Base-by-base conservation (phyloP, 345 rosid species). In the Moringa oleifera region DNA sequence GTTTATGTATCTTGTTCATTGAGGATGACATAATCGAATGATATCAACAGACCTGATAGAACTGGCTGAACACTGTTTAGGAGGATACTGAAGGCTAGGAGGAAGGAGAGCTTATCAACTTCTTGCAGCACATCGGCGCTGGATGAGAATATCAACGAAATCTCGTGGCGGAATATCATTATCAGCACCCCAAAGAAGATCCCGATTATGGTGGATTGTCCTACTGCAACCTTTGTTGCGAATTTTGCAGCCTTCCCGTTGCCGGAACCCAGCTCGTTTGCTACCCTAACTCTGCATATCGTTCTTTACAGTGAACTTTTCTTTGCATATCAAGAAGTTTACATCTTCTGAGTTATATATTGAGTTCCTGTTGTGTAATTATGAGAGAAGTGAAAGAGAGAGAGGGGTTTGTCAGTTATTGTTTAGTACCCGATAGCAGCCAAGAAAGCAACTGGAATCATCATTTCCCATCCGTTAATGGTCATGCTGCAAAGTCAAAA, bases 11-110 rank as follows among this genome's bases (percentile, higher is more conserved):
- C n/a, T n/a, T n/a, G n/a, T n/a, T n/a, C n/a, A n/a, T n/a, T n/a
- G n/a, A 4, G 13, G 12, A 41, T 1, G 24, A 23, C 12, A 41
- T 9, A 7, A 6, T 4, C 18, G 37, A n/a, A 11, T 13, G 37
- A 12, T 17, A 4, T 51, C 0, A n/a, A n/a, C n/a, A n/a, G n/a
- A 78, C 85, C 85, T 53, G 85, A 81, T 33, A 78, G 31, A 57
- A 81, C 79, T 56, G 82, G 80, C 23, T 81, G 85, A 46, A 81
- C 73, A 55, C 80, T 78, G 69, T 81, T 78, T 0, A 81, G 71
- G n/a, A 81, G 75, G 45, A 81, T 68, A 9, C 79, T 65, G 20
- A 73, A 3, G 55, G 71, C 82, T 28, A 78, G 51, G 6, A 75
- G 70, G 46, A 55, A 23, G 1, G 80, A 57, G 20, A 81, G 75